A percentile compares a stretch with the other conserved stretches of the same genome.
Conservation (phyloP, 2,329 filamentous ascomycete species). For the Colletotrichum costaricense region DNA sequence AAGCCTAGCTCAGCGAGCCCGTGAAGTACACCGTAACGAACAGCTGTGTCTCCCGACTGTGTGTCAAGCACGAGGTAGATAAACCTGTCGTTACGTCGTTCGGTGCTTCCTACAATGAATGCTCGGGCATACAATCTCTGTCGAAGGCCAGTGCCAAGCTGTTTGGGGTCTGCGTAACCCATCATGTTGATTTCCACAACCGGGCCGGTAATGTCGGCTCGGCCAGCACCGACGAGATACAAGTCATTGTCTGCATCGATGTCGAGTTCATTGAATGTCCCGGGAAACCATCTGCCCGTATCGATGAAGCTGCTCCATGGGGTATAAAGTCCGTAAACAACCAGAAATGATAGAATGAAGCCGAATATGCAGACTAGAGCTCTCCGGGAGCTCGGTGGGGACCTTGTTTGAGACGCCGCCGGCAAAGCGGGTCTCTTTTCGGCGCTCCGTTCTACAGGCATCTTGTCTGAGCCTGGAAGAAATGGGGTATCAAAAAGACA, state of each 20-base stretch:
- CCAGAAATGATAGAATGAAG: slow-evolving; percentile 19
- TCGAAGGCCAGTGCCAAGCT: slow-evolving; percentile 84
- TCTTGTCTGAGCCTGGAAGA: slow-evolving; percentile 1
- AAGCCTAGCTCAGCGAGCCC: slow-evolving; percentile 74
- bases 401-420: slow-evolving; percentile 4
- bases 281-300: not conserved
- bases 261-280: not conserved
- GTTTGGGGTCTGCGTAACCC: slow-evolving; percentile 84
- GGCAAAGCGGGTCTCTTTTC: slow-evolving; percentile 26
- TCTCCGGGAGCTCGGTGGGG: slow-evolving; percentile 26
- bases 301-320: not conserved
- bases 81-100: slow-evolving; percentile 76
- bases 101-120: slow-evolving; percentile 82
- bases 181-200: slow-evolving; percentile 92
- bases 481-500: slow-evolving; percentile 11
- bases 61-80: slow-evolving; percentile 90
- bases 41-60: slow-evolving; percentile 85
- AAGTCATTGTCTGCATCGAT: slow-evolving; percentile 43
- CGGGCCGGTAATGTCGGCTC: slow-evolving; percentile 71
- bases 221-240: slow-evolving; percentile 64
- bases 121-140: slow-evolving; percentile 88
- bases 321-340: slow-evolving; percentile 23
- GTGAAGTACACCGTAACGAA: slow-evolving; percentile 84
- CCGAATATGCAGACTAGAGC: slow-evolving; percentile 15
- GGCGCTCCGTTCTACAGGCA: slow-evolving; percentile 21